Evolutionary conservation across 2,329 filamentous ascomycete genomes (phyloP).

Genomic region (Fusarium setosum): DNA sequence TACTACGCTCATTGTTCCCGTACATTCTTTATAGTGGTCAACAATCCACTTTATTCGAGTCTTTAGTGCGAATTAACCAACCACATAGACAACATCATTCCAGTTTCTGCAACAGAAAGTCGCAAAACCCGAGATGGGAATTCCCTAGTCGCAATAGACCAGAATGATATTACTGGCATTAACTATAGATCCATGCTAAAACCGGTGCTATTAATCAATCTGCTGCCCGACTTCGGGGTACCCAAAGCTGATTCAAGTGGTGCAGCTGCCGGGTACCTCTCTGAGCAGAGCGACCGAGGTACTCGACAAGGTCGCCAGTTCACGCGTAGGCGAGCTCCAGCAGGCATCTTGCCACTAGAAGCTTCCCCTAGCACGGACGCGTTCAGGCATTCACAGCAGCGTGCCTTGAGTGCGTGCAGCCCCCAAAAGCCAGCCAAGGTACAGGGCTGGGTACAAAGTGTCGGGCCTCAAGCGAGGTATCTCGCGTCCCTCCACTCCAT

Average conservation of each 20-base stretch:
- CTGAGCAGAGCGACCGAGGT: neutral
- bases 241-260: neutral
- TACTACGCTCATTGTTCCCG: too few relatives aligned
- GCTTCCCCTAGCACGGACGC: neutral
- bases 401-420: slow-evolving; percentile 11
- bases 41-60: too few relatives aligned
- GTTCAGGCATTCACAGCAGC: slow-evolving; percentile 12
- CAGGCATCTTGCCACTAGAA: neutral
- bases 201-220: too few relatives aligned
- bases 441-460: neutral
- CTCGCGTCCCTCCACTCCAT: slow-evolving; percentile 6
- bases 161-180: too few relatives aligned
- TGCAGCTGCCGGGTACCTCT: neutral
- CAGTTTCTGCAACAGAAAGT: too few relatives aligned
- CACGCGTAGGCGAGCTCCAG: neutral
- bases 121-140: too few relatives aligned
- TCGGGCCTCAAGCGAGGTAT: neutral
- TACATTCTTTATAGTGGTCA: too few relatives aligned
- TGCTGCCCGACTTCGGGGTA: neutral
- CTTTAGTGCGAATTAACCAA: too few relatives aligned
- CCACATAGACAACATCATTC: too few relatives aligned
- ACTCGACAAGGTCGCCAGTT: neutral
- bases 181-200: too few relatives aligned
- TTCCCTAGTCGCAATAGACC: too few relatives aligned
- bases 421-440: neutral